A percentile compares a stretch with the other conserved stretches of the same genome.
Conservation (phyloP, 2,329 filamentous ascomycete species). For the Arthrobotrys pseudoclavata region DNA sequence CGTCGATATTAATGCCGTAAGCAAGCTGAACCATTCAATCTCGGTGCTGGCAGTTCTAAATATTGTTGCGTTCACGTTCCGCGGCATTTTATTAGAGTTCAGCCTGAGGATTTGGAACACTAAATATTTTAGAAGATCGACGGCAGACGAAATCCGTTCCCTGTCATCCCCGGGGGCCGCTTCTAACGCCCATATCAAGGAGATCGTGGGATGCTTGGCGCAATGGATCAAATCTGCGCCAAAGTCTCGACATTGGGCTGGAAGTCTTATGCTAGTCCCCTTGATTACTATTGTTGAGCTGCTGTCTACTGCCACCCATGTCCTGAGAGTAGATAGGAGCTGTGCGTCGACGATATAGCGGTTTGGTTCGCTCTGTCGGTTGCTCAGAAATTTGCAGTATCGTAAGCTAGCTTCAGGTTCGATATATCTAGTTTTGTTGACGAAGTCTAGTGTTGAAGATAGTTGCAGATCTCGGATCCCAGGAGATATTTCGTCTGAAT, state of each 20-base stretch:
- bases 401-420: slow-evolving; percentile 18
- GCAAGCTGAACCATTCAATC: slow-evolving; percentile 9
- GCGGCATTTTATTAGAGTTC: slow-evolving; percentile 12
- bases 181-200: slow-evolving; percentile 17
- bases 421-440: slow-evolving; percentile 4
- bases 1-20: slow-evolving; percentile 4
- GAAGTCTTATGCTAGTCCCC: not conserved
- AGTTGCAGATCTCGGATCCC: slow-evolving; percentile 4
- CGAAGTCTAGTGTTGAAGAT: slow-evolving; percentile 1
- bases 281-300: slow-evolving; percentile 19
- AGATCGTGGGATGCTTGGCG: not conserved
- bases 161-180: not conserved
- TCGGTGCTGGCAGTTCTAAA: slow-evolving; percentile 15
- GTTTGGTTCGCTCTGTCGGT: not conserved
- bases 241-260: slow-evolving; percentile 5
- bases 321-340: not conserved
- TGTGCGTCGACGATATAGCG: slow-evolving; percentile 12
- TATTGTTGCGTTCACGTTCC: not conserved
- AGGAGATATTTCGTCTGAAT: slow-evolving; percentile 2
- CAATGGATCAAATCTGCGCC: slow-evolving; percentile 12
- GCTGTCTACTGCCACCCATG: not conserved
- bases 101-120: slow-evolving; percentile 13
- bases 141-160: slow-evolving; percentile 4
- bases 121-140: slow-evolving; percentile 16
- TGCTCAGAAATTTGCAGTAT: slow-evolving; percentile 6